phyloP scores from a whole-genome alignment of 2,329 filamentous ascomycete genomes.

The Aaosphaeria arxii region DNA sequence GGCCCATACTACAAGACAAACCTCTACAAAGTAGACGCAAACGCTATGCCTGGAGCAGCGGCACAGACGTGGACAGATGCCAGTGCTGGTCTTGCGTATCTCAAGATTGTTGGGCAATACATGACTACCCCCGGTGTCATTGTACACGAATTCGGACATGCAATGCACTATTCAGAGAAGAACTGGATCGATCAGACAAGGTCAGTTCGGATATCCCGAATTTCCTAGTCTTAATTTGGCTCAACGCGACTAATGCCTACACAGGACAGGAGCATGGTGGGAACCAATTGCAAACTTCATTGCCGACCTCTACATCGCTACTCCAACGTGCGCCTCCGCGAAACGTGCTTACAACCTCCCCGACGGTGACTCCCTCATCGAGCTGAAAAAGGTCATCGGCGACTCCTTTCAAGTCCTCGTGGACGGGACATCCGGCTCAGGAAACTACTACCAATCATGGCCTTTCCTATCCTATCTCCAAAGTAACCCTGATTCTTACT shows the following conservation, averaged over 20 bases:
- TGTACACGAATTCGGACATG: conserved; percentile 52
- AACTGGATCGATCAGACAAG: conserved; percentile 40
- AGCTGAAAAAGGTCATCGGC: conserved; percentile 44
- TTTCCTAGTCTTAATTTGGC: not conserved
- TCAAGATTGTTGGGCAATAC: conserved; percentile 44
- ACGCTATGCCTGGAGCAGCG: conserved; percentile 37
- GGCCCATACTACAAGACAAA: conserved; percentile 49
- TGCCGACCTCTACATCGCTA: conserved; percentile 49
- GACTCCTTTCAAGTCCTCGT: conserved; percentile 50
- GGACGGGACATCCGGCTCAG: conserved; percentile 41
- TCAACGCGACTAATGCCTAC: not conserved
- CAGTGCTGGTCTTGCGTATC: conserved; percentile 39
- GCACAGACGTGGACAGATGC: conserved; percentile 26
- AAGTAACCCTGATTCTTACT: conserved; percentile 47
- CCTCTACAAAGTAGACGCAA: conserved; percentile 40
- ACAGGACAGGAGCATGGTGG: conserved; percentile 47
- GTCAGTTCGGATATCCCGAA: conserved; percentile 1
- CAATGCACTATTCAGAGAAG: conserved; percentile 43
- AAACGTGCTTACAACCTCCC: conserved; percentile 32
- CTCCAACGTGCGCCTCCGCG: conserved; percentile 41
- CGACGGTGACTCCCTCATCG: not conserved
- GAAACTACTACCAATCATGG: conserved; percentile 54
- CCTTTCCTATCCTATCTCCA: conserved; percentile 50
- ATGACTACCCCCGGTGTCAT: conserved; percentile 41
- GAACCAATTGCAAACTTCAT: conserved; percentile 52